Evolutionary conservation across 805 yeast genomes (phyloP).

Genomic region (Yarrowia divulgata): DNA sequence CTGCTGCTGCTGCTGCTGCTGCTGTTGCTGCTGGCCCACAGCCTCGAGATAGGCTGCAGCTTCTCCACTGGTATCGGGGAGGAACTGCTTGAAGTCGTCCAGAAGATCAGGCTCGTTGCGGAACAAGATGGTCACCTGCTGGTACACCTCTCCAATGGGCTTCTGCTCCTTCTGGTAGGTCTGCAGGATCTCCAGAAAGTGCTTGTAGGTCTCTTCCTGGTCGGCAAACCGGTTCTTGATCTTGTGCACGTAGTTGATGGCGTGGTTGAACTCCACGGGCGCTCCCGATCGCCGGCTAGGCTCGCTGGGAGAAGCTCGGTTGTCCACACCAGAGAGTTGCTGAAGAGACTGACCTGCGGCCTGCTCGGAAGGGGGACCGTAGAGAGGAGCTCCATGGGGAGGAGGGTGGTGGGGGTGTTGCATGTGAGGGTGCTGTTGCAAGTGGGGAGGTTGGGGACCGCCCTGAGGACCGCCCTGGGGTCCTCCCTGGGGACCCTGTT

Average conservation of each 20-base stretch:
- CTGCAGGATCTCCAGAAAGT: constrained; percentile 90
- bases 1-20: constrained; percentile 50
- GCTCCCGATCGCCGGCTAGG: constrained; percentile 52
- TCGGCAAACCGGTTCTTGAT: constrained; percentile 91
- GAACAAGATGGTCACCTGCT: constrained; percentile 87
- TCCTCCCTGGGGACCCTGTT: constrained; percentile 41
- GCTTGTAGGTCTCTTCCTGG: constrained; percentile 96
- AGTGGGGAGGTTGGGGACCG: background rate
- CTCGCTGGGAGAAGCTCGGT: constrained; percentile 44
- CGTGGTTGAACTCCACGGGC: constrained; percentile 96
- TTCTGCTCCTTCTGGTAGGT: constrained; percentile 96
- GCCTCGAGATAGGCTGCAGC: constrained; percentile 29
- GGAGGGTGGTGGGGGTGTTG: constrained; percentile 41
- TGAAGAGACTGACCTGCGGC: constrained; percentile 46
- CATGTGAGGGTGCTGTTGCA: constrained; percentile 16
- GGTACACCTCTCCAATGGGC: constrained; percentile 93
- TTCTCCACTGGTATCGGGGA: constrained; percentile 75
- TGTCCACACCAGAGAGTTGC: constrained; percentile 54
- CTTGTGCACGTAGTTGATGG: constrained; percentile 93
- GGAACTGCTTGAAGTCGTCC: constrained; percentile 92
- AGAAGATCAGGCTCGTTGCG: constrained; percentile 92
- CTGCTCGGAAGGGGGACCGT: constrained; percentile 41
- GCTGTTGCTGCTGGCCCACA: constrained; percentile 47
- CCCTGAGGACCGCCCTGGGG: constrained; percentile 38
- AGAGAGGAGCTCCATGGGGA: constrained; percentile 37